Percentiles rank a stretch among this genome's conserved stretches.
These are phyloP conservation scores for Metschnikowia chrysomelidarum DNA, from an alignment of 805 yeast genomes.

Conservation along the genomic window DNA sequence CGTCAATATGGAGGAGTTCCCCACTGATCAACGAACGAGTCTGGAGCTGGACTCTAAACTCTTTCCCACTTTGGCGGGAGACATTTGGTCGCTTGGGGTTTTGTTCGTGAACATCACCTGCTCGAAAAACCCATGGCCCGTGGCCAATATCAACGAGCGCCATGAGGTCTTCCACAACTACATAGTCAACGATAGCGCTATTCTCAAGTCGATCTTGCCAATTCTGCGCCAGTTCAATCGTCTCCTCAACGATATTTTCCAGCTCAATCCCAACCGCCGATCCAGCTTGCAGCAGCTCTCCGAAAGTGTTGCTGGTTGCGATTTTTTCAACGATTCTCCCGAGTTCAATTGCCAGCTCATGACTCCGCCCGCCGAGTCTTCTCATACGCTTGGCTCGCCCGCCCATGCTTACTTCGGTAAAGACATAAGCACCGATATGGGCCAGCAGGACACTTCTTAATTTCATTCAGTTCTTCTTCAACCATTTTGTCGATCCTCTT, in stretches of 20 bases:
- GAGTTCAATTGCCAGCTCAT: slow-evolving; percentile 18
- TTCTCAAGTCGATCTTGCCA: slow-evolving; percentile 69
- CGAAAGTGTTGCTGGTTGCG: slow-evolving; percentile 32
- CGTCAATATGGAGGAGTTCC: slow-evolving; percentile 32
- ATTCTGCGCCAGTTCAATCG: slow-evolving; percentile 60
- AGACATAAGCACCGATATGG: too few relatives aligned
- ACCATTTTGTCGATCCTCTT: too few relatives aligned
- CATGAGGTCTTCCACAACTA: slow-evolving; percentile 60
- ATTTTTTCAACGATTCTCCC: slow-evolving; percentile 30
- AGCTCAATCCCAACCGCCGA: slow-evolving; percentile 49
- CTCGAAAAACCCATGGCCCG: slow-evolving; percentile 88
- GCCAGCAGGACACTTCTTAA: too few relatives aligned
- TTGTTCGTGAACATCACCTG: slow-evolving; percentile 77
- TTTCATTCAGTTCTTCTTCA: too few relatives aligned
- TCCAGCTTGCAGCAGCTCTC: slow-evolving; percentile 40
- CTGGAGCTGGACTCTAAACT: slow-evolving; percentile 28
- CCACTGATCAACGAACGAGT: slow-evolving; percentile 16
- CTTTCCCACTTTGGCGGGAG: slow-evolving; percentile 74
- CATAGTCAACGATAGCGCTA: slow-evolving; percentile 46
- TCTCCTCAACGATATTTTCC: slow-evolving; percentile 46
- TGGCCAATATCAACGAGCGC: slow-evolving; percentile 62
- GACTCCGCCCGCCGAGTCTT: slow-evolving; percentile 23
- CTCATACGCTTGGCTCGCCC: too few relatives aligned
- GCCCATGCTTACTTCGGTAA: too few relatives aligned
- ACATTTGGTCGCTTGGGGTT: slow-evolving; percentile 84